Base-by-base conservation (phyloP, 2,329 filamentous ascomycete genomes). In the Colletotrichum orbiculare region DNA sequence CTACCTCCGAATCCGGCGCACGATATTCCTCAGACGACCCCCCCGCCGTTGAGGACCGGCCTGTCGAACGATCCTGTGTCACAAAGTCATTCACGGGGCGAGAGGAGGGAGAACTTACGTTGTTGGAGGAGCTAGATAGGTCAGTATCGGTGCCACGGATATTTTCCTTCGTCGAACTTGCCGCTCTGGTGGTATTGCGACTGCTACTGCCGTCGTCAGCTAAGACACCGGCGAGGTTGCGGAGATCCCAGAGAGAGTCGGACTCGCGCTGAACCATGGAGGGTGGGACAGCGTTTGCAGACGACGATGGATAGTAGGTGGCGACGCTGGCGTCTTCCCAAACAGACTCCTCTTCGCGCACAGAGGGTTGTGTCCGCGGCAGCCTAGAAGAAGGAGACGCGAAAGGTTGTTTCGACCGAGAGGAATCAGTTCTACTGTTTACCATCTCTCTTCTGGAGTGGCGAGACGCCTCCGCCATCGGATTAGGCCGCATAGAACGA, bases 41-140 rank as follows among this genome's bases (percentile, higher is more conserved):
- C 4, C 25, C 25, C 4, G 25, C 13, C 33, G 53, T 7, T 17
- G 25, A 25, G 8, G 3, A 35, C 15, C n/a, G 33, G 35, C 60
- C 41, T 13, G 39, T 42, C 2, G n/a, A 17, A n/a, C 12, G 25
- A 12, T 66, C 52, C 50, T 63, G 63, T 45, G 60, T 66, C 52
- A 66, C 37, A 46, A 53, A 37, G 58, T 66, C 39, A 66, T 48
- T 47, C 47, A 11, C 46, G 47, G 35, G 52, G 10, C 37, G 25
- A 53, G 46, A 13, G 39, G 42, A 37, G 46, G 52, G 59, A 6
- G 15, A n/a, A 66, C 63, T 66, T 41, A 66, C 58, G 52, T 43
- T 54, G 11, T 33, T 39, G 33, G 35, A 42, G 39, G 56, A 37
- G 55, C 38, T 50, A 25, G 46, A 34, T 45, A 12, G 47, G 17